Percentiles rank a stretch among this genome's conserved stretches.
phyloP scores from a whole-genome alignment of 2,329 filamentous ascomycete species.

The Fusarium poae region DNA sequence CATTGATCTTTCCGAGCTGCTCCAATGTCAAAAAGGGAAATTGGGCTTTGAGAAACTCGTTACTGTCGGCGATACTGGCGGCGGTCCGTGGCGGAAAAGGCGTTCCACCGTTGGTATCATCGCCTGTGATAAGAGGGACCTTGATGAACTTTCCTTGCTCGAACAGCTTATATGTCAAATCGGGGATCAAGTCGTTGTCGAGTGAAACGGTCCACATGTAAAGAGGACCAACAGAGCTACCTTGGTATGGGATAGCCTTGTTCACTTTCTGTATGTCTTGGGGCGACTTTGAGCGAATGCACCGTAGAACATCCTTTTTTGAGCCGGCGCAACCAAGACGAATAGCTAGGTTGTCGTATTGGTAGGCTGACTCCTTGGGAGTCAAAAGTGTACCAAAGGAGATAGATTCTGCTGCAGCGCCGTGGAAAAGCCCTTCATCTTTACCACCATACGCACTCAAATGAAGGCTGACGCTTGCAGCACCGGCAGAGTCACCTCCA shows the following conservation, averaged over 20 bases:
- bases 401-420: conserved; percentile 63
- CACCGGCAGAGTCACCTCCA: conserved; percentile 77
- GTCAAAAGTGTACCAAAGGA: conserved; percentile 65
- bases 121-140: conserved; percentile 65
- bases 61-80: conserved; percentile 52
- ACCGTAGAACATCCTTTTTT: conserved; percentile 57
- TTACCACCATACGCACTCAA: conserved; percentile 67
- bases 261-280: conserved; percentile 59
- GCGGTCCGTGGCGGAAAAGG: conserved; percentile 50
- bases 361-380: conserved; percentile 62
- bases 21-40: conserved; percentile 52
- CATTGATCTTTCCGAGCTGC: conserved; percentile 51
- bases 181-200: conserved; percentile 65
- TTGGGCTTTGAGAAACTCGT: conserved; percentile 53
- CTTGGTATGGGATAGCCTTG: conserved; percentile 53
- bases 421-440: conserved; percentile 64
- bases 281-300: conserved; percentile 60
- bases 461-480: conserved; percentile 73
- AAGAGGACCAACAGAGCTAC: conserved; percentile 53
- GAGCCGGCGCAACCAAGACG: conserved; percentile 56
- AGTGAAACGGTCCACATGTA: conserved; percentile 69
- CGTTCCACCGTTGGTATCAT: conserved; percentile 57
- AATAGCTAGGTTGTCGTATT: conserved; percentile 63
- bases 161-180: conserved; percentile 64
- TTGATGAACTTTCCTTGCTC: conserved; percentile 63